Percentiles rank a stretch among this genome's conserved stretches.
These are phyloP conservation scores for Eucalyptus viminalis DNA, from an alignment of 345 rosid genomes.

Conservation along the genomic window DNA sequence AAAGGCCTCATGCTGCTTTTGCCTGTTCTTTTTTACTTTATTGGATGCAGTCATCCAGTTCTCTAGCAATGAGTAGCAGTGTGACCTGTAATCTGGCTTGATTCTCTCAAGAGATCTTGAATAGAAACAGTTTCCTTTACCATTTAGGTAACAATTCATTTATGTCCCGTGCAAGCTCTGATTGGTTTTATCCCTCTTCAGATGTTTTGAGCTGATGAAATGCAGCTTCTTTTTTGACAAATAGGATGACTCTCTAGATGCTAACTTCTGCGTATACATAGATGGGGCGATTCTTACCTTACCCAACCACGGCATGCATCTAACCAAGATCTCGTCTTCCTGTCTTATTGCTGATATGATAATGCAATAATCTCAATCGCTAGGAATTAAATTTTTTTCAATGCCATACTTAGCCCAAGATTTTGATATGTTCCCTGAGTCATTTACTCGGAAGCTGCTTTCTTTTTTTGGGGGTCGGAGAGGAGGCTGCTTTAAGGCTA, in stretches of 20 bases:
- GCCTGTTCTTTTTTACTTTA: not conserved
- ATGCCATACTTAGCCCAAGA: not conserved
- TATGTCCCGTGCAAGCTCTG: too few relatives aligned
- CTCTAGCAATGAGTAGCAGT: too few relatives aligned
- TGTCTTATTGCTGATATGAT: not conserved
- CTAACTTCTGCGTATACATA: not conserved
- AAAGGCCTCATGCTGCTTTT: not conserved
- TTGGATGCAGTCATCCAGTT: not conserved
- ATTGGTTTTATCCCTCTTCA: too few relatives aligned
- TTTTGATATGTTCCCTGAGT: not conserved
- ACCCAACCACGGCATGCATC: not conserved
- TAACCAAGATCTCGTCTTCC: not conserved
- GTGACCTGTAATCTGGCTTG: too few relatives aligned
- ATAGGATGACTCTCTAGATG: not conserved
- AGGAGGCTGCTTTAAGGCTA: not conserved
- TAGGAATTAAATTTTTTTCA: not conserved
- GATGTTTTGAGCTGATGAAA: not conserved
- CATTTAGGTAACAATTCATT: too few relatives aligned
- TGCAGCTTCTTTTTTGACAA: not conserved
- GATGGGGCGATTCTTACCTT: not conserved
- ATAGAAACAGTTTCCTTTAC: too few relatives aligned
- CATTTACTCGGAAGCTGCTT: not conserved
- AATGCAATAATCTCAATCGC: not conserved
- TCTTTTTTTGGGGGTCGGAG: too few relatives aligned
- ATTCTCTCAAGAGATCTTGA: too few relatives aligned